phyloP scores from a whole-genome alignment of 768 basidiomycete species.

The Pleurotus salmoneostramineus region DNA sequence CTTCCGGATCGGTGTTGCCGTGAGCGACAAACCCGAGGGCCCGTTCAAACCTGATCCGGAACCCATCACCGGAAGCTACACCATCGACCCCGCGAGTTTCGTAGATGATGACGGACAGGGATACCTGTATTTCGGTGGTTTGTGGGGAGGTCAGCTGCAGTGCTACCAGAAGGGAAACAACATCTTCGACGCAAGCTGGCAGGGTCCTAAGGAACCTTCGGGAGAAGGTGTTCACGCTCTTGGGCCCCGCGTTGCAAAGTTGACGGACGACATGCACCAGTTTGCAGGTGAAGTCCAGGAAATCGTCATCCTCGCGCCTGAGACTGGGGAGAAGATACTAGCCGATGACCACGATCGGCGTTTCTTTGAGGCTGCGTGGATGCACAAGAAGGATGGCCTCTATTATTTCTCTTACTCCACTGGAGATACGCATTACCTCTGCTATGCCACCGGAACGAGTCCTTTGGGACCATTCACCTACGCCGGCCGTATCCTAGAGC shows the following conservation, averaged over 20 bases:
- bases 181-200: slow-evolving; percentile 3
- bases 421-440: slow-evolving; percentile 18
- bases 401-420: slow-evolving; percentile 20
- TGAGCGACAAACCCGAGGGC: slow-evolving; percentile 14
- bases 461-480: slow-evolving; percentile 18
- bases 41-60: slow-evolving; percentile 17
- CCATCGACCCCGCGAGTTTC: slow-evolving; percentile 20
- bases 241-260: slow-evolving; percentile 13
- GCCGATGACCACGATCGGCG: slow-evolving; percentile 18
- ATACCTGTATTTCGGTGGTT: slow-evolving; percentile 18
- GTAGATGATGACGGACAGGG: slow-evolving; percentile 18
- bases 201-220: slow-evolving; percentile 11
- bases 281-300: slow-evolving; percentile 13
- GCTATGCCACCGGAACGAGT: slow-evolving; percentile 15
- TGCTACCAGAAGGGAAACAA: slow-evolving; percentile 15
- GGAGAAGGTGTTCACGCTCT: slow-evolving; percentile 12
- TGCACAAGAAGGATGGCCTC: slow-evolving; percentile 16
- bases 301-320: slow-evolving; percentile 15
- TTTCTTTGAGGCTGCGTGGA: slow-evolving; percentile 20
- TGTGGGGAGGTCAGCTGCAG: slow-evolving; percentile 20
- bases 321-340: slow-evolving; percentile 12
- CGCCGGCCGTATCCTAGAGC: slow-evolving; percentile 17
- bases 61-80: slow-evolving; percentile 17
- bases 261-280: slow-evolving; percentile 16
- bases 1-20: slow-evolving; percentile 19